Percentiles rank a stretch among this genome's conserved stretches.
phyloP scores from a whole-genome alignment of 108 stramenopile genomes.

The Cyclotella sp. region DNA sequence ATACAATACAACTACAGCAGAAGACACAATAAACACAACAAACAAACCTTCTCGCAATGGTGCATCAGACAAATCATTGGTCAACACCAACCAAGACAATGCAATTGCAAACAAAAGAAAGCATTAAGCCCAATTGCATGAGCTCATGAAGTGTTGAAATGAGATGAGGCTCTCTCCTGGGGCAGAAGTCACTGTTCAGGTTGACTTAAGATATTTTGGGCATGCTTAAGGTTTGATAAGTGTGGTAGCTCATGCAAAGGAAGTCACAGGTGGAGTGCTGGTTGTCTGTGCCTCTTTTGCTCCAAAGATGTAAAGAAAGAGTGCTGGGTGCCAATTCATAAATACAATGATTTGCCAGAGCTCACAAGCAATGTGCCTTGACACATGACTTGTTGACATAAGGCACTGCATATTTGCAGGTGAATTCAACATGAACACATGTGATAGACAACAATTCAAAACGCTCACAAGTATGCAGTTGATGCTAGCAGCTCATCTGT shows the following conservation, averaged over 20 bases:
- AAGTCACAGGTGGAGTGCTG: background rate
- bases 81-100: background rate
- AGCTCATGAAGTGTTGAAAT: background rate
- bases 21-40: background rate
- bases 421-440: too few species aligned
- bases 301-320: too few species aligned
- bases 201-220: background rate
- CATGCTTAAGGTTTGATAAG: background rate
- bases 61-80: too few species aligned
- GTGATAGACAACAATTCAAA: too few species aligned
- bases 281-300: background rate
- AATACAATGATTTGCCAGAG: too few species aligned
- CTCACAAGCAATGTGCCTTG: too few species aligned
- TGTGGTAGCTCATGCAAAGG: background rate
- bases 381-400: too few species aligned
- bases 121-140: background rate
- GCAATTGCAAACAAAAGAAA: background rate
- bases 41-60: background rate
- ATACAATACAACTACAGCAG: background rate
- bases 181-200: background rate
- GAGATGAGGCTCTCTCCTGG: background rate
- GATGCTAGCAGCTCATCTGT: too few species aligned
- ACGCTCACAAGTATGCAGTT: too few species aligned
- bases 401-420: too few species aligned
- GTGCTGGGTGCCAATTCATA: too few species aligned